These are phyloP conservation scores for Agaricus subrufescens DNA, from an alignment of 768 basidiomycete genomes.

Conservation along the genomic window DNA sequence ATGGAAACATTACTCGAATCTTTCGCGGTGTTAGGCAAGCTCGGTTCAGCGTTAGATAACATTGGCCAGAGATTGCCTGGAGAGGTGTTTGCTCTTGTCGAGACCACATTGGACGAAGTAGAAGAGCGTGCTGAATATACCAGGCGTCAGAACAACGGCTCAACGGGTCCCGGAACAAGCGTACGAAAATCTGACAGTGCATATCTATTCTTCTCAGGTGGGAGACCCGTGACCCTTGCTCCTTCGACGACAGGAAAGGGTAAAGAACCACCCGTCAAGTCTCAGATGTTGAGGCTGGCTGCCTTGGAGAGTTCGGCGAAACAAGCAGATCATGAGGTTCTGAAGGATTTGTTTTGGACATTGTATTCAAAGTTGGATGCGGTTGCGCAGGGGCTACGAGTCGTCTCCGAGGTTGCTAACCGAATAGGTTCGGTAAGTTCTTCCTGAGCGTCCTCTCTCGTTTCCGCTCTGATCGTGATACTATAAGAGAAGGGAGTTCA, in stretches of 20 bases:
- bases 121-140: conserved; percentile 81
- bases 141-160: conserved; percentile 39
- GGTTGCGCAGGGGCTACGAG: conserved; percentile 84
- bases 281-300: conserved; percentile 59
- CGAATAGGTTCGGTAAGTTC: conserved; percentile 83
- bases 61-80: conserved; percentile 76
- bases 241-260: conserved; percentile 9
- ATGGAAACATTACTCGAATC: conserved; percentile 92
- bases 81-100: conserved; percentile 84
- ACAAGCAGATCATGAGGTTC: conserved; percentile 75
- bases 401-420: conserved; percentile 86
- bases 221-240: conserved; percentile 18
- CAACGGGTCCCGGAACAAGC: conserved; percentile 27
- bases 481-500: conserved; percentile 81
- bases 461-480: conserved; percentile 9
- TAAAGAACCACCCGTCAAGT: conserved; percentile 33
- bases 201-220: conserved; percentile 42
- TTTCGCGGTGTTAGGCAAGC: conserved; percentile 84
- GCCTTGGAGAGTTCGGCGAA: conserved; percentile 72
- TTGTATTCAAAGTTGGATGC: conserved; percentile 94
- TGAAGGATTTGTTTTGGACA: conserved; percentile 95
- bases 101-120: conserved; percentile 85
- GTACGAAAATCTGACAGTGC: conserved; percentile 43
- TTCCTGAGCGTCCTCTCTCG: neutral
- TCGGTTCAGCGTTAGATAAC: conserved; percentile 79